Conservation (phyloP, 148 eudicot genomes). For the Cornus suecica region DNA sequence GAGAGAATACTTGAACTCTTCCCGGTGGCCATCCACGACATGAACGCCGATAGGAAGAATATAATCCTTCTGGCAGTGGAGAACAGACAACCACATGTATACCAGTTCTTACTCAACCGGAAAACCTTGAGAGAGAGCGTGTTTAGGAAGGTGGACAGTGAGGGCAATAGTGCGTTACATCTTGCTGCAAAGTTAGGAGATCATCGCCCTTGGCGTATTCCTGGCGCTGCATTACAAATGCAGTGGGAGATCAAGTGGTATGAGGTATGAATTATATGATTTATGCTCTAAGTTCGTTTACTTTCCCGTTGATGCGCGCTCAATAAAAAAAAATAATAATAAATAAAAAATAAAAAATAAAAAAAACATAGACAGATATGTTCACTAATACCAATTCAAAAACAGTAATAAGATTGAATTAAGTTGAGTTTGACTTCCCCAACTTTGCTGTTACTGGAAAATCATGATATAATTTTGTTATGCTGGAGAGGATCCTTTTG, state of each 20-base stretch:
- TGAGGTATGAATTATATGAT: conserved; percentile 10
- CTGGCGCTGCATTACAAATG: conserved; percentile 17
- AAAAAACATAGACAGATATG: no score
- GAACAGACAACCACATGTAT: conserved; percentile 10
- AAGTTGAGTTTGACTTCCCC: no score
- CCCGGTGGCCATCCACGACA: conserved; percentile 18
- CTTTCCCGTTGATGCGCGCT: no score
- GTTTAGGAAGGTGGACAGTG: neutral
- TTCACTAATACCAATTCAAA: no score
- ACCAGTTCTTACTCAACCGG: neutral
- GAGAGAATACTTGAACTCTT: conserved; percentile 7
- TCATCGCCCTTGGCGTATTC: conserved; percentile 8
- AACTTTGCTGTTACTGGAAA: no score
- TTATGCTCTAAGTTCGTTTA: no score
- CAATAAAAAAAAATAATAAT: no score
- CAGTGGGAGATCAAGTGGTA: conserved; percentile 24
- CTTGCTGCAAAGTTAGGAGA: conserved; percentile 11
- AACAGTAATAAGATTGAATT: no score
- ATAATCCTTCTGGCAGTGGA: conserved; percentile 16
- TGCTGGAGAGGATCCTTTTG: no score
- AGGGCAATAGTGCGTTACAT: conserved; percentile 15
- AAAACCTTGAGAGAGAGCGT: neutral
- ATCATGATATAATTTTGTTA: no score
- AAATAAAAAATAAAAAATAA: no score
- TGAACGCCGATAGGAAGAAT: conserved; percentile 9